Percentiles rank a stretch among this genome's conserved stretches.
Evolutionary conservation across 108 stramenopile species (phyloP).

Genomic region (Skeletonema grethae): DNA sequence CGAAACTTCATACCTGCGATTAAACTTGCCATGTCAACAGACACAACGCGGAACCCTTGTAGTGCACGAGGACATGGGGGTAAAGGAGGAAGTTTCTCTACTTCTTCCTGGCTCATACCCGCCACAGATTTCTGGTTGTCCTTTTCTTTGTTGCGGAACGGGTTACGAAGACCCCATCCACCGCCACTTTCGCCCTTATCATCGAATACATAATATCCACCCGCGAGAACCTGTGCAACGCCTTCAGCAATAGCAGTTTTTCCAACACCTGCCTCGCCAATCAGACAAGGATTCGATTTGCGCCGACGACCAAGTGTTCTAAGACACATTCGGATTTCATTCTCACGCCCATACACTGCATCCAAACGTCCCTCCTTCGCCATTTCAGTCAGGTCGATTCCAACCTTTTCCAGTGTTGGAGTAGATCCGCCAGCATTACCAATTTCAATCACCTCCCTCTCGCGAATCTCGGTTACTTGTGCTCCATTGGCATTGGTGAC

Average conservation of each 20-base stretch:
- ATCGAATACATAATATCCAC: slow-evolving; percentile 41
- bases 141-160: slow-evolving; percentile 39
- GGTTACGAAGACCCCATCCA: slow-evolving; percentile 47
- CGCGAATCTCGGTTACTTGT: slow-evolving; percentile 41
- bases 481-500: slow-evolving; percentile 1
- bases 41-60: slow-evolving; percentile 65
- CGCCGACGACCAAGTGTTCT: slow-evolving; percentile 80
- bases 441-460: slow-evolving; percentile 56
- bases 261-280: slow-evolving; percentile 73
- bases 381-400: slow-evolving; percentile 76
- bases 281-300: slow-evolving; percentile 85
- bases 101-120: slow-evolving; percentile 50
- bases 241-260: slow-evolving; percentile 92
- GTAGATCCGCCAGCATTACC: slow-evolving; percentile 48
- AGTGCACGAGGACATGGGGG: slow-evolving; percentile 71
- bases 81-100: slow-evolving; percentile 59
- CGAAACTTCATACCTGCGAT: slow-evolving; percentile 83
- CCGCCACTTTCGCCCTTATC: slow-evolving; percentile 17
- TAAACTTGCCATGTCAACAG: slow-evolving; percentile 74
- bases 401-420: slow-evolving; percentile 68
- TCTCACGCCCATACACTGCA: slow-evolving; percentile 77
- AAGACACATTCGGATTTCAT: slow-evolving; percentile 70
- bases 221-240: slow-evolving; percentile 76
- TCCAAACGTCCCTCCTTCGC: slow-evolving; percentile 71
- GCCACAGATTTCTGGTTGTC: slow-evolving; percentile 35